A percentile compares a stretch with the other conserved stretches of the same genome.
These are phyloP conservation scores for Eucalyptus pauciflora DNA, from an alignment of 345 rosid genomes.

Conservation along the genomic window DNA sequence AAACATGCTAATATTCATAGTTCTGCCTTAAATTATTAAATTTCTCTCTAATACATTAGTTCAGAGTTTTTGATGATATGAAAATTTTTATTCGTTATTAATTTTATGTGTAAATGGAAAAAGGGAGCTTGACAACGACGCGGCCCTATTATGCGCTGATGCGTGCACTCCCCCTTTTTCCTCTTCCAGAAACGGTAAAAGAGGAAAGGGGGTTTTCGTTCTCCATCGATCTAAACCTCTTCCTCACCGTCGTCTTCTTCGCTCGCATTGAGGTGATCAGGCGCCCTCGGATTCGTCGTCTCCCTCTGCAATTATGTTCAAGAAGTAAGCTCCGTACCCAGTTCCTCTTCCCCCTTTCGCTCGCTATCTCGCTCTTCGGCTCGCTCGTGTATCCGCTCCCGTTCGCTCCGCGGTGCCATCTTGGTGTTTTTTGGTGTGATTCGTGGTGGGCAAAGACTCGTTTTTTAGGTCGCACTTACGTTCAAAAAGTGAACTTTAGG, in stretches of 20 bases:
- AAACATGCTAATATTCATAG: neutral
- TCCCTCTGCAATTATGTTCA: constrained; percentile 19
- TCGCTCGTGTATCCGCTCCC: neutral
- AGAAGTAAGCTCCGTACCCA: constrained; percentile 16
- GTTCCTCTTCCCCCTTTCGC: neutral
- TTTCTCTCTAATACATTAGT: rapidly evolving
- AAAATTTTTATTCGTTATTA: too few relatives aligned
- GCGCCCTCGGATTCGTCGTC: neutral
- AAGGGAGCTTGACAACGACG: neutral
- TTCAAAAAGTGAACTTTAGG: neutral
- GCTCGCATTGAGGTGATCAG: neutral
- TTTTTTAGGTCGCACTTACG: rapidly evolving
- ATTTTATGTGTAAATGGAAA: neutral
- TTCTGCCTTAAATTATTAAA: neutral
- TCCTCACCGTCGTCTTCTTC: neutral
- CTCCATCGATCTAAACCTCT: neutral
- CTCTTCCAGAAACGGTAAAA: neutral
- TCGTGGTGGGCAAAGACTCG: neutral
- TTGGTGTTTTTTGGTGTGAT: neutral
- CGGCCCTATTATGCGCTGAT: neutral
- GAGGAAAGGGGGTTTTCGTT: neutral
- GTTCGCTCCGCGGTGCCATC: neutral
- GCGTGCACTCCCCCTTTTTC: rapidly evolving
- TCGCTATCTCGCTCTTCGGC: neutral
- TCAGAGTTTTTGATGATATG: rapidly evolving